Conservation (phyloP, 75 land plant genomes). For the Cryptomeria japonica region DNA sequence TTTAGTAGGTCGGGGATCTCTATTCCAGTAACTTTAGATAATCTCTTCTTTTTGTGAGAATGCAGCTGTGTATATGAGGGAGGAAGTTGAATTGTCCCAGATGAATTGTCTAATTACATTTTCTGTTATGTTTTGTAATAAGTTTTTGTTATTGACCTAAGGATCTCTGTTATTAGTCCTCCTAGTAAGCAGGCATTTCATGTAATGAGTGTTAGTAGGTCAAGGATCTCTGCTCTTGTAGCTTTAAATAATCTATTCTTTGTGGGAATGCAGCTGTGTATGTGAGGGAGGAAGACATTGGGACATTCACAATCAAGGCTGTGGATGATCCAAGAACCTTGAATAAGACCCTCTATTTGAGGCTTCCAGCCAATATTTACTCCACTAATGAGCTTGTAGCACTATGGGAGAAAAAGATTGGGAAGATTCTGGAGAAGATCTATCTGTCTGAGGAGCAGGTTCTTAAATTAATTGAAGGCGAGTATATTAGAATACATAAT, state of each 20-base stretch:
- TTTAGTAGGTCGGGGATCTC: not conserved
- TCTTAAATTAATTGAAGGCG: slow-evolving; percentile 17
- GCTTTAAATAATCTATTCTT: not conserved
- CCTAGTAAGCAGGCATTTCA: not conserved
- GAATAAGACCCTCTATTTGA: slow-evolving; percentile 7
- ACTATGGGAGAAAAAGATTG: slow-evolving; percentile 20
- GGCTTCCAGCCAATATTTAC: slow-evolving; percentile 11
- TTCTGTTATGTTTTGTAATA: no score
- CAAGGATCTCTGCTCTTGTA: not conserved
- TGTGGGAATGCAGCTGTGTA: slow-evolving; percentile 4
- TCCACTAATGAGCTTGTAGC: slow-evolving; percentile 17
- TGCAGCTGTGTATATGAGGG: slow-evolving; percentile 12
- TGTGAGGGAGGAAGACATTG: slow-evolving; percentile 21
- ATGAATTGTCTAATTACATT: no score
- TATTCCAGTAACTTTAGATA: not conserved
- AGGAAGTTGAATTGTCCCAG: slow-evolving; percentile 3
- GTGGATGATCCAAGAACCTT: slow-evolving; percentile 25
- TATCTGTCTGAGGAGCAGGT: slow-evolving; percentile 33
- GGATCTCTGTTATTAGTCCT: not conserved
- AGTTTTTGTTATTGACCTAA: not conserved
- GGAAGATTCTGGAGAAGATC: slow-evolving; percentile 24
- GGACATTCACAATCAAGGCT: slow-evolving; percentile 22
- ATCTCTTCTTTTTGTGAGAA: not conserved
- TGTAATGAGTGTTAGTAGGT: not conserved
- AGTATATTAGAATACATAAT: not conserved